These are phyloP conservation scores for Beauveria australis DNA, from an alignment of 2,329 filamentous ascomycete species.

Conservation along the genomic window DNA sequence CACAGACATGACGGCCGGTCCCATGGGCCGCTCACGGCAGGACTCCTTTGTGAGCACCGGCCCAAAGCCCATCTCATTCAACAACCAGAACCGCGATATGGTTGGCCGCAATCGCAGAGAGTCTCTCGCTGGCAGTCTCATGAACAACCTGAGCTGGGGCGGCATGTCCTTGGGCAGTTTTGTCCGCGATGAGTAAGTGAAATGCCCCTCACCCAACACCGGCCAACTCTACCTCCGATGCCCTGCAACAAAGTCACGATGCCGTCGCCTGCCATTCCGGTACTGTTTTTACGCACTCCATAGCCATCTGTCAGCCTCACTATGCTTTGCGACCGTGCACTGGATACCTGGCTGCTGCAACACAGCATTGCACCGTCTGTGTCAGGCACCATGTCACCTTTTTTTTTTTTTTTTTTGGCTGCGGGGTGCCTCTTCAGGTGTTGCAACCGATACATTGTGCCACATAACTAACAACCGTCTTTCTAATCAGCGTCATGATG, in stretches of 20 bases:
- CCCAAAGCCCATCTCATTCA: slow-evolving; percentile 59
- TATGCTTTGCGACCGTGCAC: neutral
- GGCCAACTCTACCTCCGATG: slow-evolving; percentile 12
- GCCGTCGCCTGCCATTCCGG: neutral
- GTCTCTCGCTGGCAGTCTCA: slow-evolving; percentile 55
- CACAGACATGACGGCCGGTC: slow-evolving; percentile 49
- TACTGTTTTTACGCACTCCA: neutral
- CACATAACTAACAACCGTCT: slow-evolving; percentile 16
- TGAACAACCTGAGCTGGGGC: slow-evolving; percentile 92
- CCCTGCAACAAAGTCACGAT: slow-evolving; percentile 15
- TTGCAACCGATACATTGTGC: slow-evolving; percentile 8
- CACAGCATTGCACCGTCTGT: neutral
- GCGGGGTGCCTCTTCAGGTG: slow-evolving; percentile 2
- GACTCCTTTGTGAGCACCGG: slow-evolving; percentile 60
- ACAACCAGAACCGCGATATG: slow-evolving; percentile 53
- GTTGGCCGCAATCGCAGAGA: slow-evolving; percentile 52
- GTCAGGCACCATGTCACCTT: neutral
- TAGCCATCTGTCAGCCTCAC: neutral
- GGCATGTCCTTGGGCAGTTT: slow-evolving; percentile 94
- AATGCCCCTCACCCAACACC: slow-evolving; percentile 9
- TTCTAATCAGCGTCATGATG: slow-evolving; percentile 73
- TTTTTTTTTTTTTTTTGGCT: slow-evolving; percentile 6
- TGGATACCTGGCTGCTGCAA: neutral
- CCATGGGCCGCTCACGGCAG: slow-evolving; percentile 49
- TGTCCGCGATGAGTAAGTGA: slow-evolving; percentile 90